Percentiles rank a stretch among this genome's conserved stretches.
phyloP scores from a whole-genome alignment of 768 basidiomycete genomes.

The Sistotremastrum niveocremeum region DNA sequence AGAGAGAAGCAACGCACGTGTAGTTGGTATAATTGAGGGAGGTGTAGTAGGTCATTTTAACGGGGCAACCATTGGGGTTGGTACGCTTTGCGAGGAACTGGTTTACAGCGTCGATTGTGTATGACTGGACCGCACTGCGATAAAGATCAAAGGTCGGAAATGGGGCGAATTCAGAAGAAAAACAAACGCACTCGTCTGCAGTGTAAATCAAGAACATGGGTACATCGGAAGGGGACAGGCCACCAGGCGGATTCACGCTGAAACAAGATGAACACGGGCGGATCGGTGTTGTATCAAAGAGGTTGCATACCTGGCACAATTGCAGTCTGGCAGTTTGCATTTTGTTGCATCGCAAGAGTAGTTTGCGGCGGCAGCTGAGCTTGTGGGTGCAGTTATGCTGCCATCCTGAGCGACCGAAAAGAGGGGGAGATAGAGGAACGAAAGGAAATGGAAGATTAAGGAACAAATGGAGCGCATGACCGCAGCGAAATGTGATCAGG shows the following conservation, averaged over 20 bases:
- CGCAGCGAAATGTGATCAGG: too few species aligned
- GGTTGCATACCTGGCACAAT: slow-evolving; percentile 36
- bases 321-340: slow-evolving; percentile 58
- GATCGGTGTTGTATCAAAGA: too few species aligned
- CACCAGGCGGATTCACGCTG: slow-evolving; percentile 55
- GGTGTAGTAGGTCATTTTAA: slow-evolving; percentile 66
- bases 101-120: slow-evolving; percentile 61
- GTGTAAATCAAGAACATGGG: slow-evolving; percentile 63
- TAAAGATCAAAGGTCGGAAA: not conserved
- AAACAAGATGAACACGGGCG: too few species aligned
- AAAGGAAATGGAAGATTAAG: slow-evolving; percentile 1
- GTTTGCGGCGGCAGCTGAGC: slow-evolving; percentile 39
- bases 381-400: slow-evolving; percentile 36
- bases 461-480: too few species aligned
- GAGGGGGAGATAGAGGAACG: slow-evolving; percentile 10
- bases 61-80: slow-evolving; percentile 65
- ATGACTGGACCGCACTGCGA: slow-evolving; percentile 48
- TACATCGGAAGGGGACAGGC: slow-evolving; percentile 41
- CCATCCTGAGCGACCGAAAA: slow-evolving; percentile 32
- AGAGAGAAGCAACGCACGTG: slow-evolving; percentile 15
- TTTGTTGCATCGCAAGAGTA: slow-evolving; percentile 55
- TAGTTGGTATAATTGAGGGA: slow-evolving; percentile 66
- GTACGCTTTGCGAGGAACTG: slow-evolving; percentile 60
- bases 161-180: not conserved
- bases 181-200: slow-evolving; percentile 36